Evolutionary conservation across 768 basidiomycete species (phyloP).

Genomic region (Pholiota molesta): DNA sequence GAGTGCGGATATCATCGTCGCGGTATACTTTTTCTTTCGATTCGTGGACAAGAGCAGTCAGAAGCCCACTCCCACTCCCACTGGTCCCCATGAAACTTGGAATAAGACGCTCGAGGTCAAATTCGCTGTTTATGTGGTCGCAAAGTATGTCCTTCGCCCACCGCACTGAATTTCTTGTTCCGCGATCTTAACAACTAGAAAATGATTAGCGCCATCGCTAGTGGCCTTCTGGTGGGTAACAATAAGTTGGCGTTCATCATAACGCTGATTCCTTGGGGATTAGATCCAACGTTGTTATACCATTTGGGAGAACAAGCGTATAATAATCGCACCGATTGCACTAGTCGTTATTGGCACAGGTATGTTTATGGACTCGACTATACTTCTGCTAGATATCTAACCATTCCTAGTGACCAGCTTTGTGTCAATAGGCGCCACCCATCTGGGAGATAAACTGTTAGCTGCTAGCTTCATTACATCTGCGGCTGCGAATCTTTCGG

Average conservation of each 20-base stretch:
- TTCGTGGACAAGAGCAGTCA: conserved; percentile 14
- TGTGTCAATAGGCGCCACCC: conserved; percentile 16
- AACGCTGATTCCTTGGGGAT: not conserved
- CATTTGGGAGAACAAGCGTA: conserved; percentile 20
- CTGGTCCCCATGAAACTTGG: conserved; percentile 12
- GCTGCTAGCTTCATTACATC: conserved; percentile 25
- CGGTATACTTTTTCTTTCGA: conserved; percentile 26
- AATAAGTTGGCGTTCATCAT: not conserved
- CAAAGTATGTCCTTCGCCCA: conserved; percentile 19
- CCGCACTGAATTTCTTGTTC: not conserved
- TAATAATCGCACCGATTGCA: conserved; percentile 20
- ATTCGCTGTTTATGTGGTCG: conserved; percentile 23
- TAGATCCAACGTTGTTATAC: conserved; percentile 24
- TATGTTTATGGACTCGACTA: not conserved
- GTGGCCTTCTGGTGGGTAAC: conserved; percentile 21
- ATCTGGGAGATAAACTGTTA: conserved; percentile 22
- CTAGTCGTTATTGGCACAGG: conserved; percentile 20
- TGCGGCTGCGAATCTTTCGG: conserved; percentile 25
- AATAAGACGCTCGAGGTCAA: conserved; percentile 22
- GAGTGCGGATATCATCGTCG: conserved; percentile 24
- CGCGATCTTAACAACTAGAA: not conserved
- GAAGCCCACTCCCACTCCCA: not conserved
- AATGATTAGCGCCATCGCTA: conserved; percentile 19
- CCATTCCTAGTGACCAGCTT: conserved; percentile 20
- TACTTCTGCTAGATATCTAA: not conserved